Evolutionary conservation across 495 filamentous ascomycete species (phyloP).

Genomic region (Neurospora sublineolata): DNA sequence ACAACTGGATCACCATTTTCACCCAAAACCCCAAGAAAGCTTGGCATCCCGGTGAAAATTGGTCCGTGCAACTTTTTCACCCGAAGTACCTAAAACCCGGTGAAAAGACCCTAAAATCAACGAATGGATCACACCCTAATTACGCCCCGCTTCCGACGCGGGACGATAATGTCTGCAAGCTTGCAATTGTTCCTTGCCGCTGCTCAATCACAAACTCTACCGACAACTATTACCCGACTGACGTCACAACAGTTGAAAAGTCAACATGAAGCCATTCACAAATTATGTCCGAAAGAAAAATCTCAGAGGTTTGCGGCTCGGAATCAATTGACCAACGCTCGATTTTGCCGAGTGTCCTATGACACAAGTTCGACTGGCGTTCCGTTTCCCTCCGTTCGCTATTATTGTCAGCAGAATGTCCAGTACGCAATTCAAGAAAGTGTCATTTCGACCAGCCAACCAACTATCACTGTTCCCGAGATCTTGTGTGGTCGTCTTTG

Average conservation of each 20-base stretch:
- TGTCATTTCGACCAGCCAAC: not conserved
- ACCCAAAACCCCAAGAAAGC: no score
- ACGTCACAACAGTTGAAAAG: not conserved
- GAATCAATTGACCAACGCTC: not conserved
- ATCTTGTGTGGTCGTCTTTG: not conserved
- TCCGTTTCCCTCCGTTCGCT: not conserved
- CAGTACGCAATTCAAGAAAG: not conserved
- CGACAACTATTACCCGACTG: not conserved
- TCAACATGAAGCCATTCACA: not conserved
- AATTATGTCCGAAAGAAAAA: not conserved
- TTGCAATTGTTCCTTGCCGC: not conserved
- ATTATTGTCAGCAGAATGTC: not conserved
- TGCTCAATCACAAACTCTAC: not conserved
- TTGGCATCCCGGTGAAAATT: no score
- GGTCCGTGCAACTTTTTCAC: no score
- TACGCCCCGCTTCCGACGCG: not conserved
- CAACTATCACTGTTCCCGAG: not conserved
- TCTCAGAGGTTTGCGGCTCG: not conserved
- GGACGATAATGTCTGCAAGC: not conserved
- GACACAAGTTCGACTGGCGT: not conserved
- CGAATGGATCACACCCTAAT: no score
- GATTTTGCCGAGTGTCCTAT: not conserved
- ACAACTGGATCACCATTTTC: no score
- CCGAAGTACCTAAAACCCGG: no score
- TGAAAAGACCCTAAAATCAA: no score